Evolutionary conservation across 129 eudicot genomes (phyloP), one percentile per base, ranked within the genome.

Genomic region (Glebionis coronaria): DNA sequence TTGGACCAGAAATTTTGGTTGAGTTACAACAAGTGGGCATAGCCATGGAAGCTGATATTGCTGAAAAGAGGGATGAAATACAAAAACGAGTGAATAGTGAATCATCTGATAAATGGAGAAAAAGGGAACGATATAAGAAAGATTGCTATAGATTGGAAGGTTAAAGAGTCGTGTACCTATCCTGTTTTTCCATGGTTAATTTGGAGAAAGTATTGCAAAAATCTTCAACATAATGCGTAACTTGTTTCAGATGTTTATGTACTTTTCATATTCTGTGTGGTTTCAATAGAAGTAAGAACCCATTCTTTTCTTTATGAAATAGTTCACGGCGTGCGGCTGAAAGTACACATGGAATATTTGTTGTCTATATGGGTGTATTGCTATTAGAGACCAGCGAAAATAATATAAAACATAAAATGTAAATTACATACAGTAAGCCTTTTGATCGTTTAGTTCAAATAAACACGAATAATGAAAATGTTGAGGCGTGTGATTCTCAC

Each of bases 11-110:
- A n/a, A n/a, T n/a, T n/a, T n/a, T n/a, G n/a, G n/a, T n/a, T n/a
- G 20, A 77, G 87, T 31, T 81, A 88, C 18, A 73, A 25, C 8
- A 80, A 78, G 45, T 78, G 87, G 85, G 71, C 15, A 61, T 78
- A 3, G 86, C 82, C 11, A 65, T 78, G 84, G 96, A 79, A 81
- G 84, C 83, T 3, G 85, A 78, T 23, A 79, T 47, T 12, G 66
- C 76, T 29, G 87, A 78, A 58, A 78, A 69, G 81, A 67, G 90
- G 5, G 84, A 80, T 68, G 83, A 73, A 28, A 83, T 83, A 10
- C 84, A 69, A 54, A 23, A 15, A 15, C 56, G 67, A 9, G 88
- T 80, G 82, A 62, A 70, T 70, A 9, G 88, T 80, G 82, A 62
- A 70, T 16, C 80, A 74, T 74, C 20, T 86, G 54, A 78, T 80